Conservation (phyloP, 352 stramenopile species). For the Aphanomyces invadans region DNA sequence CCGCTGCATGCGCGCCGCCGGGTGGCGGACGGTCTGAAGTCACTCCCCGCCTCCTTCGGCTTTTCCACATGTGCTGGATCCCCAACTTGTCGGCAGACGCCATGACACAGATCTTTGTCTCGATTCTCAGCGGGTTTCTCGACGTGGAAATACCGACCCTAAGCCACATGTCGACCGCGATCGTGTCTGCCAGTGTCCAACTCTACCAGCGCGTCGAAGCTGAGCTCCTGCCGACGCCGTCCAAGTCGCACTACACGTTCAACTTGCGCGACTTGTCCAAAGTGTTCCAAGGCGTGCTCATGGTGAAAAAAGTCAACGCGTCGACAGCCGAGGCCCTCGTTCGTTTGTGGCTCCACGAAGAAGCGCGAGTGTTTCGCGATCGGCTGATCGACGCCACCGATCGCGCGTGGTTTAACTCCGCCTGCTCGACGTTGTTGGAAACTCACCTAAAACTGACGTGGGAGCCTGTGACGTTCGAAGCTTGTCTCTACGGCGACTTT, state of each 20-base stretch:
- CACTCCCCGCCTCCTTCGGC: conserved; percentile 71
- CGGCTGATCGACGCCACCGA: conserved; percentile 84
- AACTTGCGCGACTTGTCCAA: conserved; percentile 91
- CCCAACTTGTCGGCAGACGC: conserved; percentile 70
- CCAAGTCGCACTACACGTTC: conserved; percentile 92
- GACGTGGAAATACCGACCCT: conserved; percentile 54
- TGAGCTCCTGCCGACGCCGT: conserved; percentile 86
- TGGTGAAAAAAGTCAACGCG: conserved; percentile 81
- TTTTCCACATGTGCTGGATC: conserved; percentile 91
- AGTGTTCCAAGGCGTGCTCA: conserved; percentile 90
- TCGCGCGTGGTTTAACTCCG: conserved; percentile 78
- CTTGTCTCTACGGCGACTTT: conserved; percentile 88
- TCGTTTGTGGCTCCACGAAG: conserved; percentile 88
- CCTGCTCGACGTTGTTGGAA: conserved; percentile 65
- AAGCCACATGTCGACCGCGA: conserved; percentile 54
- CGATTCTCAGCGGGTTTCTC: conserved; percentile 86
- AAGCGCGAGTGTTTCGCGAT: conserved; percentile 88
- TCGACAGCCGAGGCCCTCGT: conserved; percentile 62
- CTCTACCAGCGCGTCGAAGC: conserved; percentile 84
- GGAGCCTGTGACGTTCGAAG: conserved; percentile 56
- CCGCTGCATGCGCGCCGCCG: conserved; percentile 77
- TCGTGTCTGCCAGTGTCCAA: conserved; percentile 83
- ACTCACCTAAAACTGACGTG: conserved; percentile 56
- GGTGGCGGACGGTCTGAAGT: conserved; percentile 83
- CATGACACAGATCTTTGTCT: conserved; percentile 86